Conservation (phyloP, 2,329 filamentous ascomycete genomes). For the Fusarium keratoplasticum region DNA sequence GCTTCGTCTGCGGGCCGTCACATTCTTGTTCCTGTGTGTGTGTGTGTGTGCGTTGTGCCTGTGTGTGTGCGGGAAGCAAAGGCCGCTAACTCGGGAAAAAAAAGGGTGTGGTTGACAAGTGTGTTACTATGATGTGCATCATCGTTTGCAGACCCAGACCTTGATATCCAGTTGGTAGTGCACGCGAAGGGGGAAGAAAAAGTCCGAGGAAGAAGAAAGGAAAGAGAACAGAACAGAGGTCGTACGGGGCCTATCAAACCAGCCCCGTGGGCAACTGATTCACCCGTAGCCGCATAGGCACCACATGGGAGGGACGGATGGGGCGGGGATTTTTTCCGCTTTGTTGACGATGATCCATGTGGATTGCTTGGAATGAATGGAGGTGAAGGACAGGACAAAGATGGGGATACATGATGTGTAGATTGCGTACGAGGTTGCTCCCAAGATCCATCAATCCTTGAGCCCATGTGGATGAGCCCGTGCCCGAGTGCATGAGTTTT, state of each 20-base stretch:
- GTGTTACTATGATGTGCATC: constrained; percentile 33
- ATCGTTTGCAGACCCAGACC: constrained; percentile 1
- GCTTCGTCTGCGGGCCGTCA: constrained; percentile 31
- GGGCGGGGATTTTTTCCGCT: background rate
- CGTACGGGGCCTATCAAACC: constrained; percentile 22
- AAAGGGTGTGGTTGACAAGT: constrained; percentile 7
- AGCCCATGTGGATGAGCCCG: constrained; percentile 12
- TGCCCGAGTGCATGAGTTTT: constrained; percentile 1
- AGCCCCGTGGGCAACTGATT: constrained; percentile 18
- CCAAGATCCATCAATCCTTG: constrained; percentile 1
- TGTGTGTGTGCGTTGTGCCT: background rate
- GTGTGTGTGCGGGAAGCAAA: constrained; percentile 26
- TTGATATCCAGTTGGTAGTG: constrained; percentile 26
- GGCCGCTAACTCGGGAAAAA: constrained; percentile 22
- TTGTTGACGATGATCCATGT: background rate
- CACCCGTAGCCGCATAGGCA: constrained; percentile 2
- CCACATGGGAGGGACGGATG: constrained; percentile 1
- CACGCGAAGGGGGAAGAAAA: constrained; percentile 19
- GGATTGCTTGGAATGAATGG: background rate
- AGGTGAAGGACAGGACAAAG: background rate
- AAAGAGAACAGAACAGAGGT: background rate
- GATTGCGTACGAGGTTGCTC: constrained; percentile 16
- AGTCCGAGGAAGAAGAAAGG: constrained; percentile 30
- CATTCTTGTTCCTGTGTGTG: constrained; percentile 18
- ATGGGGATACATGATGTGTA: constrained; percentile 8